Evolutionary conservation across 805 yeast genomes (phyloP).

Genomic region (Saccharomyces paradoxus): DNA sequence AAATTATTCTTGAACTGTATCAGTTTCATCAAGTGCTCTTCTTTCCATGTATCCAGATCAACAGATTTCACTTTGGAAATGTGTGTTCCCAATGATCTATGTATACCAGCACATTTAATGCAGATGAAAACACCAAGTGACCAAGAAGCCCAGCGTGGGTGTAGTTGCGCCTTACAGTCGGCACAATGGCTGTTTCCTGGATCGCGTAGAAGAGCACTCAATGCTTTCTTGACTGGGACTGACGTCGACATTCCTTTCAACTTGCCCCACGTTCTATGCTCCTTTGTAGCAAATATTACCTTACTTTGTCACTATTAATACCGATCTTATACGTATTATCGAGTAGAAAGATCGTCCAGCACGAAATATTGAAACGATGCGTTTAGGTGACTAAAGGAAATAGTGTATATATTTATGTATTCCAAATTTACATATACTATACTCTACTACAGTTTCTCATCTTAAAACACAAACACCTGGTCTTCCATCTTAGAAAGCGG

Average conservation of each 20-base stretch:
- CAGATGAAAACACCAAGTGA: constrained; percentile 87
- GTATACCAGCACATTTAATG: constrained; percentile 92
- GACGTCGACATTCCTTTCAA: constrained; percentile 47
- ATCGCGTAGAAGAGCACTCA: constrained; percentile 69
- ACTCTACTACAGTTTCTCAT: not conserved
- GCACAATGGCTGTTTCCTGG: constrained; percentile 74
- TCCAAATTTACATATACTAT: not conserved
- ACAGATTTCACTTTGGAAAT: constrained; percentile 88
- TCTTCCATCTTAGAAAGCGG: constrained; percentile 87
- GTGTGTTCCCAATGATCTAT: constrained; percentile 92
- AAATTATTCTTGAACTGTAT: constrained; percentile 76
- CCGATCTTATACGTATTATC: not conserved
- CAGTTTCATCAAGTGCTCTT: constrained; percentile 76
- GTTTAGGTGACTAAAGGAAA: not conserved
- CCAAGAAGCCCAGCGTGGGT: constrained; percentile 99
- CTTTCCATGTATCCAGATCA: constrained; percentile 94
- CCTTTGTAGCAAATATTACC: not conserved
- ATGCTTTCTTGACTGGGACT: constrained; percentile 35
- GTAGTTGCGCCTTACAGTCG: constrained; percentile 80
- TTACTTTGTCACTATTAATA: not conserved
- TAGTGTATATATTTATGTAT: not conserved
- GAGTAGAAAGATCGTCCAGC: not conserved
- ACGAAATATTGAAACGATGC: not conserved
- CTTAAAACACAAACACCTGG: constrained; percentile 76
- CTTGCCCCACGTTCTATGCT: not conserved